These are phyloP conservation scores for Chaetomium sp. DNA, from an alignment of 2,329 filamentous ascomycete species.

Conservation along the genomic window DNA sequence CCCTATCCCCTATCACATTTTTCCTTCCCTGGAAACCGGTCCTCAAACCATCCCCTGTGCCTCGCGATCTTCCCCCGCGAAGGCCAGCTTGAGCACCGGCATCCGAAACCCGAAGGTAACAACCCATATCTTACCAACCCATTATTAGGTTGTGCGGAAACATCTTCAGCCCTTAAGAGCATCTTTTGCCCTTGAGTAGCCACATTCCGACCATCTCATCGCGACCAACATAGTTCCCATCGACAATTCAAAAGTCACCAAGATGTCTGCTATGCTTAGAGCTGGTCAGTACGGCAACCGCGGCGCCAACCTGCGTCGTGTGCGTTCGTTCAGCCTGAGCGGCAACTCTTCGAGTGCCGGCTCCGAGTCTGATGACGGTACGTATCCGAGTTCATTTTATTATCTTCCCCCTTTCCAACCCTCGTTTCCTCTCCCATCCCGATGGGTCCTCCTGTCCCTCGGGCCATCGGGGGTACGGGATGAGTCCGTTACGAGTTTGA, in stretches of 20 bases:
- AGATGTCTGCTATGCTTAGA: conserved; percentile 12
- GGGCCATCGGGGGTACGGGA: not conserved
- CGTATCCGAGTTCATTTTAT: not conserved
- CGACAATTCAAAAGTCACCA: not conserved
- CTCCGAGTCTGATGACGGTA: conserved; percentile 5
- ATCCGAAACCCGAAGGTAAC: not conserved
- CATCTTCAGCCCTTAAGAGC: not conserved
- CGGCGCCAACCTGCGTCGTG: not conserved
- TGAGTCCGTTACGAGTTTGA: not conserved
- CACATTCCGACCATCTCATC: not conserved
- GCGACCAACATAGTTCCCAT: not conserved
- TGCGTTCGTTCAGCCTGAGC: conserved; percentile 11
- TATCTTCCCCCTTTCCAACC: not conserved
- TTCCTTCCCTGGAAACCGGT: not conserved
- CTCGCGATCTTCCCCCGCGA: not conserved
- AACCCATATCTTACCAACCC: conserved; percentile 3
- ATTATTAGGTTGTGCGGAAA: not conserved
- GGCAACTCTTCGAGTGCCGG: not conserved
- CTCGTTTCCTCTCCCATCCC: not conserved
- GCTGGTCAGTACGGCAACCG: conserved; percentile 1
- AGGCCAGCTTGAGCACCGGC: too few relatives aligned
- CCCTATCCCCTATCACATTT: not conserved
- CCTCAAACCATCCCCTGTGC: not conserved
- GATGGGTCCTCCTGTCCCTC: not conserved
- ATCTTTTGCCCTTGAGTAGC: not conserved